These are phyloP conservation scores for Aspergillus cavernicola DNA, from an alignment of 495 filamentous ascomycete genomes.

Conservation along the genomic window DNA sequence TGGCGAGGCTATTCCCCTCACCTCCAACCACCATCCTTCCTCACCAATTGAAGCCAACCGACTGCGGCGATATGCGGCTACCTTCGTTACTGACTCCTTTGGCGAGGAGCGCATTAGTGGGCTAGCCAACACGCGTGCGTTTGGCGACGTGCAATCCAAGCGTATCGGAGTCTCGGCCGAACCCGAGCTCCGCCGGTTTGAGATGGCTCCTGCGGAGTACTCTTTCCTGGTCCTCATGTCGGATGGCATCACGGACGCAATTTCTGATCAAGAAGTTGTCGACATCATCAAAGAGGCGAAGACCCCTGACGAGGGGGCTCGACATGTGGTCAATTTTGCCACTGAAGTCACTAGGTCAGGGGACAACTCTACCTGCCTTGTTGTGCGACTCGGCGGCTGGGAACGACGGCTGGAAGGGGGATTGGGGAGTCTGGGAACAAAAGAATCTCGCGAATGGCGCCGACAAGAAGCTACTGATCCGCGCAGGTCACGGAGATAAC, in stretches of 20 bases:
- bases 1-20: constrained; percentile 73
- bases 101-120: constrained; percentile 94
- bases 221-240: constrained; percentile 82
- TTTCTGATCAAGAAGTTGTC: constrained; percentile 89
- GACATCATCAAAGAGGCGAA: constrained; percentile 90
- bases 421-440: constrained; percentile 81
- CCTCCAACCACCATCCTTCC: constrained; percentile 87
- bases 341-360: constrained; percentile 78
- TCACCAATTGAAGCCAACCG: constrained; percentile 76
- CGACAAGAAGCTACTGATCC: constrained; percentile 81
- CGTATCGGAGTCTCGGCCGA: constrained; percentile 91
- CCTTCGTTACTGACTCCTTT: constrained; percentile 91
- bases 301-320: constrained; percentile 82
- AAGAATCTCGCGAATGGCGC: constrained; percentile 82
- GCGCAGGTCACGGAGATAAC: constrained; percentile 59
- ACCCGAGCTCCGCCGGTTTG: constrained; percentile 72
- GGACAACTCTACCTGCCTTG: constrained; percentile 94
- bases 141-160: constrained; percentile 88
- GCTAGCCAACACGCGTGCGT: constrained; percentile 88
- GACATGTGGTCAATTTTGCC: constrained; percentile 76
- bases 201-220: constrained; percentile 77
- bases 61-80: constrained; percentile 77
- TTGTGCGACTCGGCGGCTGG: constrained; percentile 90
- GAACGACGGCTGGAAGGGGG: constrained; percentile 88
- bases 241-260: constrained; percentile 79